Evolutionary conservation across 192 early-diverging fungal species (phyloP).

Genomic region (Phycomyces blakesleeanus): DNA sequence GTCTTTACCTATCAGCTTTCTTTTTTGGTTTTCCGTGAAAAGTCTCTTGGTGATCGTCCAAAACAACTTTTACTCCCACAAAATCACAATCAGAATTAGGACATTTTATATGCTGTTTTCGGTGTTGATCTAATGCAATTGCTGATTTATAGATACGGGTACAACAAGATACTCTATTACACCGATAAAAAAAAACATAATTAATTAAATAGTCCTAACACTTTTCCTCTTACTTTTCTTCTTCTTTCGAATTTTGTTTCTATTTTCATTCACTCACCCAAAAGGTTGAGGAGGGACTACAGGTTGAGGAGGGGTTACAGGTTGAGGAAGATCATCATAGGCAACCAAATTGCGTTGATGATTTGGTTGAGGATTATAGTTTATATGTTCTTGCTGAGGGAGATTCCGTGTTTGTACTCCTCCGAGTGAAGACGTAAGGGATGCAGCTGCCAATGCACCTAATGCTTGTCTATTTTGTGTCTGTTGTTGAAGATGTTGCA

Average conservation of each 20-base stretch:
- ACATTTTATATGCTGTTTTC: conserved; percentile 25
- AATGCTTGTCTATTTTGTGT: conserved; percentile 6
- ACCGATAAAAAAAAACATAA: neutral
- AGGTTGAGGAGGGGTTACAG: neutral
- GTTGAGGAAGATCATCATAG: conserved; percentile 12
- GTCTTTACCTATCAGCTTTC: conserved; percentile 17
- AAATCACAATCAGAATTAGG: conserved; percentile 12
- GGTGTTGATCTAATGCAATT: conserved; percentile 16
- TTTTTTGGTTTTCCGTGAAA: conserved; percentile 6
- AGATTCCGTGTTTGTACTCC: neutral
- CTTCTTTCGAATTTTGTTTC: neutral
- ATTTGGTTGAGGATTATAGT: neutral
- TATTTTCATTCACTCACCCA: neutral
- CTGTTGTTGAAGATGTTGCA: conserved; percentile 21
- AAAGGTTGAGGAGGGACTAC: neutral
- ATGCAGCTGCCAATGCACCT: conserved; percentile 23
- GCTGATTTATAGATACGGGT: conserved; percentile 10
- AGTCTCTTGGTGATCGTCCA: conserved; percentile 7
- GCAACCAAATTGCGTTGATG: conserved; percentile 8
- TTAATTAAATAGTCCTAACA: no score
- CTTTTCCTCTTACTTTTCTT: no score
- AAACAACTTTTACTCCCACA: conserved; percentile 6
- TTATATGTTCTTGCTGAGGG: neutral
- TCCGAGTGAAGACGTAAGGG: conserved; percentile 9
- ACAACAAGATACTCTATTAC: conserved; percentile 9